Evolutionary conservation across 148 eudicot genomes (phyloP).

Genomic region (Chenopodium suecicum): DNA sequence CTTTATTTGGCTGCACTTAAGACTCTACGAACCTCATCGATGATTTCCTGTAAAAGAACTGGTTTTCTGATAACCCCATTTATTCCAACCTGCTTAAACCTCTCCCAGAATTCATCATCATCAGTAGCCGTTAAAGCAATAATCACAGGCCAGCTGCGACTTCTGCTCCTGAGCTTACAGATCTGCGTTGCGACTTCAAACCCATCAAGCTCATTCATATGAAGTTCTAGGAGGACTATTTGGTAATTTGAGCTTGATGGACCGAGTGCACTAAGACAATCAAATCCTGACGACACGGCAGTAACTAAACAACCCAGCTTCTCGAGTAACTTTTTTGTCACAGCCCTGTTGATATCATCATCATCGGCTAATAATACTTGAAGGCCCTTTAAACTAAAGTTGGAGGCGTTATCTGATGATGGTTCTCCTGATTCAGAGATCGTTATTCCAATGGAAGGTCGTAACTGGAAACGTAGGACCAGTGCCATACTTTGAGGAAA

Average conservation of each 20-base stretch:
- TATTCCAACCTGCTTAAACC: constrained; percentile 49
- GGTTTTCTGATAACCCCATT: constrained; percentile 75
- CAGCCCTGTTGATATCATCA: constrained; percentile 66
- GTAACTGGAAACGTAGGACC: constrained; percentile 58
- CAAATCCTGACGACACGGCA: constrained; percentile 62
- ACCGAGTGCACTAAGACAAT: constrained; percentile 59
- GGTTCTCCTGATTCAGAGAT: constrained; percentile 45
- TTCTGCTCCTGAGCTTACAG: constrained; percentile 57
- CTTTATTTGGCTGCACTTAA: constrained; percentile 31
- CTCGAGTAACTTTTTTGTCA: constrained; percentile 61
- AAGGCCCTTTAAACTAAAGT: constrained; percentile 55
- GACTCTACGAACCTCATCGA: constrained; percentile 64
- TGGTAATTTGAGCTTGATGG: constrained; percentile 40
- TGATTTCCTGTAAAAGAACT: constrained; percentile 54
- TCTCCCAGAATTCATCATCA: constrained; percentile 46
- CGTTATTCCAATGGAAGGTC: constrained; percentile 44
- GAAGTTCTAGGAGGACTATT: constrained; percentile 66
- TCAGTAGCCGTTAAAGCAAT: constrained; percentile 53
- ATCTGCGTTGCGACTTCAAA: constrained; percentile 57
- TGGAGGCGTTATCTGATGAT: constrained; percentile 37
- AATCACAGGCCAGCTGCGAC: constrained; percentile 74
- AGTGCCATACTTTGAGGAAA: constrained; percentile 75
- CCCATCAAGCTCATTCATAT: constrained; percentile 62
- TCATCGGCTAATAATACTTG: constrained; percentile 73
- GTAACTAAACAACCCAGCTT: constrained; percentile 68